Percentiles rank a stretch among this genome's conserved stretches.
Evolutionary conservation across 331 rosid genomes (phyloP).

Genomic region (Ulmus americana): DNA sequence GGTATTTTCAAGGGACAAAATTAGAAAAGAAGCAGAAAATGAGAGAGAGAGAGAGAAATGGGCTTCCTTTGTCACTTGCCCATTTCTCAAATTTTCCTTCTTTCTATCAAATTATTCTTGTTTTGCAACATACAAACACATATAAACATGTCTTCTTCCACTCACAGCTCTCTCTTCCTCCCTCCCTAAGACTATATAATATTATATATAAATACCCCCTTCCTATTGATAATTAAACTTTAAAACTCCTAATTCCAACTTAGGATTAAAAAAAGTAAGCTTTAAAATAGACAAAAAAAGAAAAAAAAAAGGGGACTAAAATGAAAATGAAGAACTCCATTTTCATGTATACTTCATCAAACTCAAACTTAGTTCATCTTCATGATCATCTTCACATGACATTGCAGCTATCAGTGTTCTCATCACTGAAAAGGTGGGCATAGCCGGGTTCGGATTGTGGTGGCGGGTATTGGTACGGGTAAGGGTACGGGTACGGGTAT

Average conservation of each 20-base stretch:
- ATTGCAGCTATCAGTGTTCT: constrained; percentile 76
- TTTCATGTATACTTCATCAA: constrained; percentile 35
- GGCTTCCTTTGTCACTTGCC: not conserved
- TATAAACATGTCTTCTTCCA: constrained; percentile 36
- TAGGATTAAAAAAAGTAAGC: constrained; percentile 25
- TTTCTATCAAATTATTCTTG: constrained; percentile 38
- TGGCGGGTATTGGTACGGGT: constrained; percentile 28
- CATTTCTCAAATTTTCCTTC: constrained; percentile 23
- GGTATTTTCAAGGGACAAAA: not conserved
- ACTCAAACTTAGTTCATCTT: too few species aligned
- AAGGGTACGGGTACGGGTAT: constrained; percentile 27
- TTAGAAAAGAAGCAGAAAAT: not conserved
- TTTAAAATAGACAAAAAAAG: constrained; percentile 3
- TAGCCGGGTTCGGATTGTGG: constrained; percentile 35
- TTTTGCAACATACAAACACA: constrained; percentile 53
- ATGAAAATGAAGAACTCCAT: constrained; percentile 26
- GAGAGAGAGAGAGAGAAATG: constrained; percentile 20
- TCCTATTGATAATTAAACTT: constrained; percentile 28
- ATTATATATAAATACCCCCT: constrained; percentile 30
- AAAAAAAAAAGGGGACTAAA: constrained; percentile 14
- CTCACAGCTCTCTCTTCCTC: constrained; percentile 33
- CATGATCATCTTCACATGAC: constrained; percentile 49
- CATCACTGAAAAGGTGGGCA: constrained; percentile 66
- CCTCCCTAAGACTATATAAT: constrained; percentile 27
- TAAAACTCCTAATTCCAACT: constrained; percentile 21